Conservation (phyloP, 768 basidiomycete genomes). For the Termitomyces sp. region DNA sequence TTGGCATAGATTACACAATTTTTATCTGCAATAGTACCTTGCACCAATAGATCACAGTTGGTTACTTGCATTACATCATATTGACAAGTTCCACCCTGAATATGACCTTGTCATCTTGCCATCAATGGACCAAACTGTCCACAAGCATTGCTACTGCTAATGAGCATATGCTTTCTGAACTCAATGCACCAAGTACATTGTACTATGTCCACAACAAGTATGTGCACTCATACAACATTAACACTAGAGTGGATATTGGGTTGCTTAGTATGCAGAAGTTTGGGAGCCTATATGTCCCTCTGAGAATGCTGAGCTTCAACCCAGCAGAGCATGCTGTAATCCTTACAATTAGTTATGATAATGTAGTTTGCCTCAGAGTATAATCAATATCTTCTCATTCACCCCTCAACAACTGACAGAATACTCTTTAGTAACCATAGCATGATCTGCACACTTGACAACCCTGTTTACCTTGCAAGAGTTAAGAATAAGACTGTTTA, state of each 20-base stretch:
- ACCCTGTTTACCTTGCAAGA: slow-evolving; percentile 95
- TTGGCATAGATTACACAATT: too few species aligned
- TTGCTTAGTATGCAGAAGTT: slow-evolving; percentile 92
- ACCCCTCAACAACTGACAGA: neutral
- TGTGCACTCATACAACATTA: slow-evolving; percentile 92
- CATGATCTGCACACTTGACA: slow-evolving; percentile 97
- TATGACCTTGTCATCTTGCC: slow-evolving; percentile 97
- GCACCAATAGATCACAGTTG: slow-evolving; percentile 95
- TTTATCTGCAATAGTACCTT: slow-evolving; percentile 99
- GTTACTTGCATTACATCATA: slow-evolving; percentile 99
- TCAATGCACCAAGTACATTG: slow-evolving; percentile 79
- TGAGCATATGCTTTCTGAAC: too few species aligned
- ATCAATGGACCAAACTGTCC: slow-evolving; percentile 98
- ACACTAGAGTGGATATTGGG: slow-evolving; percentile 86
- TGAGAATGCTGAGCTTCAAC: slow-evolving; percentile 92
- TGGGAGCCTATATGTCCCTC: slow-evolving; percentile 92
- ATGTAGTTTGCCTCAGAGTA: slow-evolving; percentile 85
- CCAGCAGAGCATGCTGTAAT: slow-evolving; percentile 94
- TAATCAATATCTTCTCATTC: slow-evolving; percentile 17
- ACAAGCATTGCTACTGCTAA: too few species aligned
- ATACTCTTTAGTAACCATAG: slow-evolving; percentile 75
- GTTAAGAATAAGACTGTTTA: slow-evolving; percentile 96
- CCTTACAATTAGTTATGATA: slow-evolving; percentile 86
- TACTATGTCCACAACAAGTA: slow-evolving; percentile 99
- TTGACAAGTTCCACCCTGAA: slow-evolving; percentile 97